phyloP scores from a whole-genome alignment of 2,329 filamentous ascomycete species.

The Cordyceps javanica region DNA sequence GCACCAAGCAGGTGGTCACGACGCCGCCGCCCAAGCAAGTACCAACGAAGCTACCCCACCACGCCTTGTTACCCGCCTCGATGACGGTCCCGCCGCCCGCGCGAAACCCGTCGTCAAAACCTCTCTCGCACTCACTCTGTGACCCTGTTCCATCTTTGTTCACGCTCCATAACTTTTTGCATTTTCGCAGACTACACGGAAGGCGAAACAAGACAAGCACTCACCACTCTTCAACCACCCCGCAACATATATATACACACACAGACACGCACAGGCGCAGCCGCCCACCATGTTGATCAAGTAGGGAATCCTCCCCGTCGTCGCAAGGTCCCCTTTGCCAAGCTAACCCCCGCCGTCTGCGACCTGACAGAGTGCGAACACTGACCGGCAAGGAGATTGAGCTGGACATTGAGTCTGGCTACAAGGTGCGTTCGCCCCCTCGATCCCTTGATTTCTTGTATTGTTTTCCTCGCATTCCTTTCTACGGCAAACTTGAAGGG shows the following conservation, averaged over 20 bases:
- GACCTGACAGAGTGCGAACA: conserved; percentile 73
- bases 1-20: background rate
- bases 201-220: background rate
- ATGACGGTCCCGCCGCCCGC: conserved; percentile 7
- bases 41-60: background rate
- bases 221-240: background rate
- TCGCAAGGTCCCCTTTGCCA: background rate
- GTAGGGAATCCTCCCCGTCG: conserved; percentile 23
- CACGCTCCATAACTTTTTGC: background rate
- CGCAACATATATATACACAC: background rate
- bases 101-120: background rate
- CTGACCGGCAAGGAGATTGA: conserved; percentile 99
- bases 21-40: background rate
- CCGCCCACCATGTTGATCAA: conserved; percentile 44
- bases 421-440: conserved; percentile 73
- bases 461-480: no score
- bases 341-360: background rate
- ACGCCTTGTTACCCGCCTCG: background rate
- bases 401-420: conserved; percentile 89
- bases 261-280: no score
- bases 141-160: background rate
- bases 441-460: no score
- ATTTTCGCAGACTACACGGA: background rate
- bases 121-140: no score
- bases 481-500: no score